phyloP scores from a whole-genome alignment of 129 eudicot species.

The Rutidosis leptorrhynchoides region DNA sequence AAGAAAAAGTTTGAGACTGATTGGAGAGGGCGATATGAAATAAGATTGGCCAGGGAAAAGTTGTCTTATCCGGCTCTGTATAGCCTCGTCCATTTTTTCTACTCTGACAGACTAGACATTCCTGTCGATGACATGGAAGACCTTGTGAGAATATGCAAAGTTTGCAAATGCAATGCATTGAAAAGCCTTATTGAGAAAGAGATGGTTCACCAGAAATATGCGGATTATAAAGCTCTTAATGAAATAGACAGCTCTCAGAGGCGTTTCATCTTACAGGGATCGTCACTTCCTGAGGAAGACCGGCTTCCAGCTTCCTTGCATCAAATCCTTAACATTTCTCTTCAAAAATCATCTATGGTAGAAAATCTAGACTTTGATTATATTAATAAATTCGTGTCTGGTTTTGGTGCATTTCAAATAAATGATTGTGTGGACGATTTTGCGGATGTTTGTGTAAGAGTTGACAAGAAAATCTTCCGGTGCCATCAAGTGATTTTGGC shows the following conservation, averaged over 20 bases:
- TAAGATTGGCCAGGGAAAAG: constrained; percentile 70
- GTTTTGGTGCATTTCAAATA: constrained; percentile 42
- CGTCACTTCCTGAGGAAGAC: constrained; percentile 75
- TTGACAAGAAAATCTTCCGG: constrained; percentile 63
- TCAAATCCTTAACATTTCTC: constrained; percentile 55
- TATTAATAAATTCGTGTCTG: too few species aligned
- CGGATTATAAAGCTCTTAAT: constrained; percentile 76
- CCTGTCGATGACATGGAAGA: constrained; percentile 96
- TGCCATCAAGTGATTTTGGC: constrained; percentile 96
- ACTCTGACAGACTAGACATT: constrained; percentile 92
- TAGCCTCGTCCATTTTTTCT: constrained; percentile 93
- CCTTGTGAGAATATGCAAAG: constrained; percentile 85
- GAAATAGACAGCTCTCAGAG: constrained; percentile 85
- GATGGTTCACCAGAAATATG: constrained; percentile 65
- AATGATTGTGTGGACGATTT: constrained; percentile 60
- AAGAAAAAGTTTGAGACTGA: constrained; percentile 72
- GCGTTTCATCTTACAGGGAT: constrained; percentile 83
- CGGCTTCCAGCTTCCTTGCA: constrained; percentile 82
- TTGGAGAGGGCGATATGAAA: constrained; percentile 74
- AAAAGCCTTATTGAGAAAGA: constrained; percentile 68
- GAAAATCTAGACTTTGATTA: too few species aligned
- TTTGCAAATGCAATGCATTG: constrained; percentile 77
- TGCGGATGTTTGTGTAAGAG: constrained; percentile 80
- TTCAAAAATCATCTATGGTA: constrained; percentile 53
- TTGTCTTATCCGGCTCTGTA: constrained; percentile 79